Conservation (phyloP, 192 early-diverging fungal species). For the Entomortierella chlamydospora region DNA sequence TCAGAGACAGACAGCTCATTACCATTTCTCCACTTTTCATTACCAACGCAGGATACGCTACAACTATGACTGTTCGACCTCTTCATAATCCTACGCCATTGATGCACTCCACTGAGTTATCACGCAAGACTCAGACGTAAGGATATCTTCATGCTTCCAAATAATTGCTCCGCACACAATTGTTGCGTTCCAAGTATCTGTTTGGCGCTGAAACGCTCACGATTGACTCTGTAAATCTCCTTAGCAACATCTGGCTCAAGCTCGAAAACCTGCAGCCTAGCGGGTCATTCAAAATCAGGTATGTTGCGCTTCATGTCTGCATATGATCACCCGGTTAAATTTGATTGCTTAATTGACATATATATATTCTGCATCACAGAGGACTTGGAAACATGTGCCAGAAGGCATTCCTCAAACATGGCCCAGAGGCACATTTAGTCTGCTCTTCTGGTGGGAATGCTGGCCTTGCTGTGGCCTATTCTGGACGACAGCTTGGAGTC, state of each 20-base stretch:
- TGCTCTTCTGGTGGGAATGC: constrained; percentile 74
- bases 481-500: constrained; percentile 69
- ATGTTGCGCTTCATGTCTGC: neutral
- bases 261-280: constrained; percentile 81
- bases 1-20: neutral
- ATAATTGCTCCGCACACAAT: neutral
- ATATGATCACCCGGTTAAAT: neutral
- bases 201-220: too few species aligned
- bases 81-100: constrained; percentile 63
- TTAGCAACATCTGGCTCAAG: constrained; percentile 79
- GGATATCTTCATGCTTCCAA: neutral
- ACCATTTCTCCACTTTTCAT: neutral
- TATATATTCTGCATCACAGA: constrained; percentile 29
- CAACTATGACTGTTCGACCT: constrained; percentile 20
- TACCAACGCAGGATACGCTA: neutral
- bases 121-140: constrained; percentile 38
- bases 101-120: constrained; percentile 61
- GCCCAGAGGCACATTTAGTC: constrained; percentile 62
- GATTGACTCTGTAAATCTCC: neutral
- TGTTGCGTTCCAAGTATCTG: neutral
- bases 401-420: constrained; percentile 60
- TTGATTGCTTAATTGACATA: neutral
- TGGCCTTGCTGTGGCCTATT: constrained; percentile 73
- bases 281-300: constrained; percentile 83
- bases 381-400: constrained; percentile 73